Base-by-base conservation (phyloP, 2,329 filamentous ascomycete species). In the Onygenales sp. region DNA sequence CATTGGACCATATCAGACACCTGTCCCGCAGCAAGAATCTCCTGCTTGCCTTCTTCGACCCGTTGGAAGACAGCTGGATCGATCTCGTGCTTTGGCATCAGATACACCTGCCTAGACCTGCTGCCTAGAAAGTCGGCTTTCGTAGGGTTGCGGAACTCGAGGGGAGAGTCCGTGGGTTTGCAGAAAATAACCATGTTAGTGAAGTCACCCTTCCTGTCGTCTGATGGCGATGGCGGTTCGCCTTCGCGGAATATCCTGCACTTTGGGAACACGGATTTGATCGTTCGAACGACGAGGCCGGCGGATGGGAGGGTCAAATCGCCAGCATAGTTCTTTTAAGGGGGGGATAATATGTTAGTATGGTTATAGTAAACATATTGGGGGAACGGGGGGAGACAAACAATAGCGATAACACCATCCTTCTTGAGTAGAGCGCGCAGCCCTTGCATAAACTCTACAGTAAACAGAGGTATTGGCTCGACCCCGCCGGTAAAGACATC, bases 121-220 rank as follows among this genome's bases (percentile, higher is more conserved):
- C 87, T 95, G 39, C 80, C 79, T 36, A 95, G 73, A 62, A 81
- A 85, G 65, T 98, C 93, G 2, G 74, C 72, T 6, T 78, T 68
- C 0, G 70, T 73, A 0, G 90, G 81, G 13, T 75, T 64, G 10
- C 91, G 80, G 74, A 97, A 97, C 0, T 66, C 72, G 39, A 90
- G 71, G 0, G 73, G 71, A 6, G 58, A 59, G 31, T 72, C 66
- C 9, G 73, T 75, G 71, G 90, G 92, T 55, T 81, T 84, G 76
- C 93, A 98, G 74, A 96, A 96, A 56, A 97, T 83, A 46, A 97
- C 87, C 80, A 97, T 89, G 74, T 98, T 98, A 66, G 90, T 89
- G 68, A 97, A 96, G 65, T 95, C 88, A 32, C 73, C 71, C 2
- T 74, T 75, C 14, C 75, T 69, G 43, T 72, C 65, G 38, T 75